A percentile compares a stretch with the other conserved stretches of the same genome.
Conservation (phyloP, 2,329 filamentous ascomycete genomes). For the Ophiocordyceps sinensis region DNA sequence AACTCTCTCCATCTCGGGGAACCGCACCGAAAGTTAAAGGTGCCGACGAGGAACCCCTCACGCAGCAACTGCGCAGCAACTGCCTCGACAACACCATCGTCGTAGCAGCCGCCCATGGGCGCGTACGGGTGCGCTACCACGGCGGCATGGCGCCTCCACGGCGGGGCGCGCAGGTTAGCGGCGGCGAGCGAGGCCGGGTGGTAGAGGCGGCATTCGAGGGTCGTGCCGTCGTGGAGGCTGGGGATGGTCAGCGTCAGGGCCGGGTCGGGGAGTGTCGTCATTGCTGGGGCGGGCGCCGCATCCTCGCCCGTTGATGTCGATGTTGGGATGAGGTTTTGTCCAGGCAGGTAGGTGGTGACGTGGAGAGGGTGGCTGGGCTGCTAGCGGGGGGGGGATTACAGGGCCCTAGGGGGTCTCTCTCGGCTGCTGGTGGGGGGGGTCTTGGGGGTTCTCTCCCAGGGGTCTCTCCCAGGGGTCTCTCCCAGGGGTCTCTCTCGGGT, state of each 20-base stretch:
- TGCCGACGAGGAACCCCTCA: constrained; percentile 61
- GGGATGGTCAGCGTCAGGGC: constrained; percentile 62
- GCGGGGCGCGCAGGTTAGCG: constrained; percentile 13
- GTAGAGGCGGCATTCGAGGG: constrained; percentile 72
- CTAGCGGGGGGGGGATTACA: too few relatives aligned
- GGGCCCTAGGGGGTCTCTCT: too few relatives aligned
- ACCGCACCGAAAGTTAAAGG: constrained; percentile 78
- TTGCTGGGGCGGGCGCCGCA: not conserved
- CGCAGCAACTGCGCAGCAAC: constrained; percentile 50
- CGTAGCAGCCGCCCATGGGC: constrained; percentile 69
- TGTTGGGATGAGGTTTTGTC: too few relatives aligned
- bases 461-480: too few relatives aligned
- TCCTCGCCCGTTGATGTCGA: not conserved
- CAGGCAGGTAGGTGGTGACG: too few relatives aligned
- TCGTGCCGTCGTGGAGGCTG: constrained; percentile 63
- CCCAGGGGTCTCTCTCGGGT: too few relatives aligned
- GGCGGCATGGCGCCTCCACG: constrained; percentile 35
- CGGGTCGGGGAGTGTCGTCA: constrained; percentile 42
- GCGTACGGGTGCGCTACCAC: constrained; percentile 86
- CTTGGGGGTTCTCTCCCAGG: too few relatives aligned
- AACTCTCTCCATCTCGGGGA: too few relatives aligned
- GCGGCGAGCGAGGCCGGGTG: constrained; percentile 40
- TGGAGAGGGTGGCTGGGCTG: too few relatives aligned
- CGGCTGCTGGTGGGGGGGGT: too few relatives aligned
- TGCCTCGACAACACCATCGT: constrained; percentile 65